Evolutionary conservation across 768 basidiomycete species (phyloP).

Genomic region (Russula emetica): DNA sequence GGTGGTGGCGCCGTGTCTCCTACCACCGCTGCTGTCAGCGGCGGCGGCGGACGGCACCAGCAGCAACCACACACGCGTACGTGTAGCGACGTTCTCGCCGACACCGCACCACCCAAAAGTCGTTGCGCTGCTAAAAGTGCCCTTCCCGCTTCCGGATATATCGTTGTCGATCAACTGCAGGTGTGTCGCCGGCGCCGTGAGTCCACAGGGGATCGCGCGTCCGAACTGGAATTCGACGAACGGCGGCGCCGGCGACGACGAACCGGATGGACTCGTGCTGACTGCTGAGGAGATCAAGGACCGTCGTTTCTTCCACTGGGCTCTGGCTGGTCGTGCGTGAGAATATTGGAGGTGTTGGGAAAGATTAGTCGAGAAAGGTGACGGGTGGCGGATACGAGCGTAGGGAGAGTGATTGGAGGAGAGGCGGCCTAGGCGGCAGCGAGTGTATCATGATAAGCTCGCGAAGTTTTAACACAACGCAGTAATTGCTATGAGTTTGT

Average conservation of each 20-base stretch:
- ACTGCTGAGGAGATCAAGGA: constrained; percentile 95
- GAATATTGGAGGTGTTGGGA: constrained; percentile 86
- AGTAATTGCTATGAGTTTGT: not conserved
- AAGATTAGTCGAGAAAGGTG: constrained; percentile 70
- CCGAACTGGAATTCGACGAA: constrained; percentile 19
- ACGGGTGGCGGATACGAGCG: constrained; percentile 71
- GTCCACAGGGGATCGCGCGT: constrained; percentile 35
- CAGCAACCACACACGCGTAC: constrained; percentile 39
- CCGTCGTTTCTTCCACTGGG: constrained; percentile 77
- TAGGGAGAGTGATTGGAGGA: constrained; percentile 32
- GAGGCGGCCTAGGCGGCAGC: not conserved
- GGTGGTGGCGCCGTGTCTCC: not conserved
- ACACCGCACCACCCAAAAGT: constrained; percentile 97
- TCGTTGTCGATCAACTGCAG: constrained; percentile 61
- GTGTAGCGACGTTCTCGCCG: constrained; percentile 82
- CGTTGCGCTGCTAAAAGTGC: constrained; percentile 85
- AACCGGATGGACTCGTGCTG: constrained; percentile 52
- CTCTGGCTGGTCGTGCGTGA: constrained; percentile 92
- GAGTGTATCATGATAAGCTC: not conserved
- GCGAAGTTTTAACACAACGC: not conserved
- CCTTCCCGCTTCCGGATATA: constrained; percentile 82
- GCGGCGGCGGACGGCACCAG: constrained; percentile 15
- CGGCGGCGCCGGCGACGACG: not conserved
- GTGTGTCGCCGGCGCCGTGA: constrained; percentile 49
- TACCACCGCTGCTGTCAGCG: not conserved